phyloP scores from a whole-genome alignment of 495 filamentous ascomycete species.

The Acidiella bohemica region DNA sequence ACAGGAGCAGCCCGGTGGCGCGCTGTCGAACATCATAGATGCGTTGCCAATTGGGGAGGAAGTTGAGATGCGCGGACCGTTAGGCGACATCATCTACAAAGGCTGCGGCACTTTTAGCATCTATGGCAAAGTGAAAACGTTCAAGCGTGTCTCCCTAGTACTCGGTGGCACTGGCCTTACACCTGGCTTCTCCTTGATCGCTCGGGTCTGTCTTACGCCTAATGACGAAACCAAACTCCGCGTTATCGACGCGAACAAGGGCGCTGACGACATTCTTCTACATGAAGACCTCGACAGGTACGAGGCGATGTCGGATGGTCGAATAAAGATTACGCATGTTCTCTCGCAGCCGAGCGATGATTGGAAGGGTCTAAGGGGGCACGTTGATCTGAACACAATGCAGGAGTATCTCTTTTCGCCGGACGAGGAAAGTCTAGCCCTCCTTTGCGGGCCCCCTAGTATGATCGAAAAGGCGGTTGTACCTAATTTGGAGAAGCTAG shows the following conservation, averaged over 20 bases:
- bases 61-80: constrained; percentile 20
- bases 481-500: constrained; percentile 22
- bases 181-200: constrained; percentile 26
- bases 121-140: constrained; percentile 12
- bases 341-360: constrained; percentile 22
- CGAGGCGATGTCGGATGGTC: constrained; percentile 18
- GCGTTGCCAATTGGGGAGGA: constrained; percentile 20
- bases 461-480: constrained; percentile 29
- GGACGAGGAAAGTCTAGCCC: constrained; percentile 14
- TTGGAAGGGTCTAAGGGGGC: constrained; percentile 25
- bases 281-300: constrained; percentile 20
- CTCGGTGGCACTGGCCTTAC: constrained; percentile 22
- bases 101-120: constrained; percentile 17
- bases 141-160: constrained; percentile 11
- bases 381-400: constrained; percentile 24
- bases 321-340: constrained; percentile 27
- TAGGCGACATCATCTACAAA: constrained; percentile 18
- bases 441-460: constrained; percentile 27
- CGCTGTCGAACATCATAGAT: constrained; percentile 21
- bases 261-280: constrained; percentile 30
- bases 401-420: constrained; percentile 25
- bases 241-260: constrained; percentile 31
- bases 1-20: constrained; percentile 19
- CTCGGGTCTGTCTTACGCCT: constrained; percentile 13
- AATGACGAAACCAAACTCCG: constrained; percentile 21